phyloP scores from a whole-genome alignment of 495 filamentous ascomycete species.

The Immersiella caudata region DNA sequence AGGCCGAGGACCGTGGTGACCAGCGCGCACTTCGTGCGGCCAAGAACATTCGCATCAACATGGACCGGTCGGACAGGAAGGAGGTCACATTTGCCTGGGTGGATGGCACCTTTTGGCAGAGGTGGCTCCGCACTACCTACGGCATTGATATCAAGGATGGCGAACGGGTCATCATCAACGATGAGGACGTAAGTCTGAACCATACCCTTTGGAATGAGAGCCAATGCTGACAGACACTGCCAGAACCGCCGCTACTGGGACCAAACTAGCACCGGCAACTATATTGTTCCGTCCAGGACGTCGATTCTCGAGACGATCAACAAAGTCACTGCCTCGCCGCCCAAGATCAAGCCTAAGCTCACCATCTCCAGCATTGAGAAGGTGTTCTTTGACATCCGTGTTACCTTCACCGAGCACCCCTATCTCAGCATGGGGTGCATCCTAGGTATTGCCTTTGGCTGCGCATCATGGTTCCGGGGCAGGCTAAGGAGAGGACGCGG shows the following conservation, averaged over 20 bases:
- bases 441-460: constrained; percentile 55
- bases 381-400: constrained; percentile 74
- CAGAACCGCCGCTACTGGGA: constrained; percentile 97
- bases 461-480: constrained; percentile 60
- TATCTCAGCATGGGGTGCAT: constrained; percentile 67
- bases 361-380: constrained; percentile 76
- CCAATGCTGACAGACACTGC: constrained; percentile 20
- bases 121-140: constrained; percentile 92
- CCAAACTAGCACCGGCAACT: constrained; percentile 79
- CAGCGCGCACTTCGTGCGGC: constrained; percentile 83
- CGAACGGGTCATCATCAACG: constrained; percentile 94
- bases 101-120: constrained; percentile 95
- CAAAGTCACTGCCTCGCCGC: constrained; percentile 69
- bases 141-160: constrained; percentile 83
- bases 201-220: background rate
- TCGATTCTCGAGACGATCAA: constrained; percentile 93
- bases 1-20: constrained; percentile 92
- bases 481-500: constrained; percentile 59
- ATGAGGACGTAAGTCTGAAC: constrained; percentile 79
- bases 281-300: constrained; percentile 86
- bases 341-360: constrained; percentile 84
- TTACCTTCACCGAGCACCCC: constrained; percentile 70
- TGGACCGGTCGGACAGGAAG: constrained; percentile 83
- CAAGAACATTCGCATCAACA: constrained; percentile 88
- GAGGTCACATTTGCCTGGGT: constrained; percentile 98